phyloP scores from a whole-genome alignment of 2,329 filamentous ascomycete species.

The Rugonectria rugulosa region DNA sequence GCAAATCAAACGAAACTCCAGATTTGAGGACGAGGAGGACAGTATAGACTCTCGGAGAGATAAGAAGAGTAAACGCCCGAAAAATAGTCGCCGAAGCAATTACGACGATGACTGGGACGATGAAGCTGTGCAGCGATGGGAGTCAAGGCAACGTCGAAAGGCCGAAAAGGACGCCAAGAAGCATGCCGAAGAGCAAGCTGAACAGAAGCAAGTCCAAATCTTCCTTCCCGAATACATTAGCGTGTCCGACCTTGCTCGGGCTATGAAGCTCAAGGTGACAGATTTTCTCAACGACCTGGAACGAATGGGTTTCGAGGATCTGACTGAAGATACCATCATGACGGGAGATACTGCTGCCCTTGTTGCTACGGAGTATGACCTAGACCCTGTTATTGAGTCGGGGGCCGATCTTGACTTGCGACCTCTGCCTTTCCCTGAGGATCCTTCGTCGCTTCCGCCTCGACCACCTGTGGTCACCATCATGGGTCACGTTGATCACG shows the following conservation, averaged over 20 bases:
- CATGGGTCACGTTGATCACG: slow-evolving; percentile 99
- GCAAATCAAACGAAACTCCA: slow-evolving; percentile 39
- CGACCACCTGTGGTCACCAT: slow-evolving; percentile 96
- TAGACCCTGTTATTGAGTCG: slow-evolving; percentile 79
- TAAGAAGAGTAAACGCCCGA: slow-evolving; percentile 38
- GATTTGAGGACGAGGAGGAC: slow-evolving; percentile 41
- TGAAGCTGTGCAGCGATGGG: slow-evolving; percentile 45
- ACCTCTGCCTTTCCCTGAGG: slow-evolving; percentile 72
- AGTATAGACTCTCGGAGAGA: slow-evolving; percentile 20
- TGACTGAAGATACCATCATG: slow-evolving; percentile 83
- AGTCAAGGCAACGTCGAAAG: slow-evolving; percentile 51
- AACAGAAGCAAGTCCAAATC: slow-evolving; percentile 63
- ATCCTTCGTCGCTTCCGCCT: slow-evolving; percentile 71
- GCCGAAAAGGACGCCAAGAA: slow-evolving; percentile 52
- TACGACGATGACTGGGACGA: slow-evolving; percentile 50
- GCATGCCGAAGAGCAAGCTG: slow-evolving; percentile 48
- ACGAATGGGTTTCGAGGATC: slow-evolving; percentile 88
- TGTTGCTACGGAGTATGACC: slow-evolving; percentile 92
- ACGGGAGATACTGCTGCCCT: slow-evolving; percentile 90
- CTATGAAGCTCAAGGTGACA: slow-evolving; percentile 74
- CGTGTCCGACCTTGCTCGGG: slow-evolving; percentile 80
- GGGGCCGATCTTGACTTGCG: slow-evolving; percentile 74
- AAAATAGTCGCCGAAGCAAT: slow-evolving; percentile 30
- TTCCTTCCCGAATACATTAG: slow-evolving; percentile 91
- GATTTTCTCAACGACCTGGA: slow-evolving; percentile 78